Evolutionary conservation across 2,329 filamentous ascomycete genomes (phyloP), one percentile per base, ranked within the genome.

Genomic region (Hypoxylon sp.): DNA sequence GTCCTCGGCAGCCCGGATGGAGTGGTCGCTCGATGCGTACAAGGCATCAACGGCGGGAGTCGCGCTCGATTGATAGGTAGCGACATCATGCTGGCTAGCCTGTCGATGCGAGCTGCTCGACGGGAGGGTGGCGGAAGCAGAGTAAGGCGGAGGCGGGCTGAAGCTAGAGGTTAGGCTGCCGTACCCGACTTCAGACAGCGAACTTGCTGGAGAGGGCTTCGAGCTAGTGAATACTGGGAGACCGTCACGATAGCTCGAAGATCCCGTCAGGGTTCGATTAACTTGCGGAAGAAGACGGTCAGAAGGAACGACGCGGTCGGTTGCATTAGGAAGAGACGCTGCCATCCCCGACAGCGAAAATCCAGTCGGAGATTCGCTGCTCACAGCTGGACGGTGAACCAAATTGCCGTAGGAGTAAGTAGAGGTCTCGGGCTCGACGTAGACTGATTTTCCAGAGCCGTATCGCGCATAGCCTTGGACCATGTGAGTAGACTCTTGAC

Each of bases 341-440:
- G 82, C 81, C 61, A 83, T 81, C 44, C 77, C 76, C 0, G 81
- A 80, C n/a, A 84, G 76, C 6, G 81, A 82, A 67, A 83, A 82
- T 46, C 76, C 79, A 2, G 63, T 68, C 6, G 80, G 75, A 6
- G 78, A 73, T 10, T 82, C 81, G 42, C 74, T 74, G 48, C 40
- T 73, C 17, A 72, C 70, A 0, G 75, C 74, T 4, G 80, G 79
- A 1, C 82, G 80, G 42, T 81, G 81, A 6, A 80, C 76, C n/a
- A 83, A 72, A 33, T 69, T 77, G 3, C 72, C 71, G 61, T 82
- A 83, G 2, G 76, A 75, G 40, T 81, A 81, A 0, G 72, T 25
- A 0, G 79, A 42, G 0, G 73, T 48, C 14, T 80, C 80, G 0
- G 79, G 55, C 6, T 83, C 81, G 53, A 81, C 72, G 56, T 81